Evolutionary conservation across 1,139 yeast genomes (phyloP), one percentile per base, ranked within the genome.

Genomic region (Pichia kudriavzevii): DNA sequence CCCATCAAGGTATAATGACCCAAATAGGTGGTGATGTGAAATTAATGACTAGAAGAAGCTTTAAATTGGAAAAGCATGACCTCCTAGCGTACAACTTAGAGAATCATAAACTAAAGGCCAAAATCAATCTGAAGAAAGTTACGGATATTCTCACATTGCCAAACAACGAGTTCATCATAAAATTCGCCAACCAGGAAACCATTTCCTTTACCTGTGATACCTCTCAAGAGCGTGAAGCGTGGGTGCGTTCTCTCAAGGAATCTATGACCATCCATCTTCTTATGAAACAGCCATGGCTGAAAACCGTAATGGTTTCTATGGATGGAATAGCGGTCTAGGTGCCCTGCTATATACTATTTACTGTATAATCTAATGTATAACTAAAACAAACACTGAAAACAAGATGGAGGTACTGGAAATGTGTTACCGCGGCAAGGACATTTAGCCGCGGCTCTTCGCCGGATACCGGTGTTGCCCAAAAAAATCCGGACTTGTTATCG

Each of bases 21-120:
- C 93, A 81, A 58, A 87, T 79, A 51, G 91, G 91, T 24, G 93
- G 91, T 8, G 93, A 81, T 56, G 69, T 83, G 46, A 69, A 68
- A 11, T 55, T 66, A 17, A 69, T 79, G 72, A 75, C 75, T 48
- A 68, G 76, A 48, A 61, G 91, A 40, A 79, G 56, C 56, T 79
- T 75, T 61, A 74, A 67, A 49, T 59, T 81, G 24, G 55, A 63
- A 29, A 87, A 84, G 0, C 69, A 74, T 5, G 70, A 75, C 23
- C 59, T 81, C 44, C 61, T 74, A 36, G 88, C 87, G 0, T 79
- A 74, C 49, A 75, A 78, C 49, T 87, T 78, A 43, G 64, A 61
- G 22, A 64, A 76, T 1, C 72, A 63, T 52, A 77, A 75, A 52
- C 69, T 84, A 1, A 63, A 80, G 44, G 81, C 85, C 19, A 72